A percentile compares a stretch with the other conserved stretches of the same genome.
Evolutionary conservation across 192 early-diverging fungal species (phyloP).

Genomic region (Linnemannia exigua): DNA sequence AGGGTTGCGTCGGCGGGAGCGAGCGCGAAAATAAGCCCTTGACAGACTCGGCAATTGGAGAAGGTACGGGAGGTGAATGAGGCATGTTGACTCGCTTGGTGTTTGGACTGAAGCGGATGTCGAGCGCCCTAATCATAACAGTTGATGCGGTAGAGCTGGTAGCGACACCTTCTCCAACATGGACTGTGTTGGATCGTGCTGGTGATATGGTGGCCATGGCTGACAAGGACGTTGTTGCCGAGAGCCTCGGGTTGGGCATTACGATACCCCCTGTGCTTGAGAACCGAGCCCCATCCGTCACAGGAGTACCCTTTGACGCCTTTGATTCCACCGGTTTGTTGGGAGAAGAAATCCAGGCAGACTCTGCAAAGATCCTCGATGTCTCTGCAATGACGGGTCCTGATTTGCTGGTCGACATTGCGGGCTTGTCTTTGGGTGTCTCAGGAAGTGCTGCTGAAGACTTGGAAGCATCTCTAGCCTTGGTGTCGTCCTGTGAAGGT

Average conservation of each 20-base stretch:
- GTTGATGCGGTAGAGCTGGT: not conserved
- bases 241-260: conserved; percentile 16
- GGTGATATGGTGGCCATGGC: conserved; percentile 39
- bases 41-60: conserved; percentile 11
- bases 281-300: not conserved
- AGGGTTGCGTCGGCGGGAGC: conserved; percentile 20
- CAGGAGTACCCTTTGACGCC: not conserved
- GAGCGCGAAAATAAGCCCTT: conserved; percentile 29
- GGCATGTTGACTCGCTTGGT: not conserved
- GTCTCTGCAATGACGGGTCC: conserved; percentile 32
- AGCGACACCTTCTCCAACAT: conserved; percentile 9
- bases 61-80: conserved; percentile 7
- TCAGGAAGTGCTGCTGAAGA: not conserved
- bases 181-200: conserved; percentile 27
- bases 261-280: not conserved
- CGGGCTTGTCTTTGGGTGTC: conserved; percentile 11
- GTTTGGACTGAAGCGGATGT: conserved; percentile 35
- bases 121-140: conserved; percentile 12
- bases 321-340: conserved; percentile 7
- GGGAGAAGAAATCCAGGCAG: conserved; percentile 37
- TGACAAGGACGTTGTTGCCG: conserved; percentile 36
- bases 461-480: not conserved
- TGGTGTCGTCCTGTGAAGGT: not conserved
- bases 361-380: conserved; percentile 33
- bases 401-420: conserved; percentile 38